Evolutionary conservation across 371 early-diverging fungal species (phyloP), one percentile per base, ranked within the genome.

Genomic region (Apophysomyces sp.): DNA sequence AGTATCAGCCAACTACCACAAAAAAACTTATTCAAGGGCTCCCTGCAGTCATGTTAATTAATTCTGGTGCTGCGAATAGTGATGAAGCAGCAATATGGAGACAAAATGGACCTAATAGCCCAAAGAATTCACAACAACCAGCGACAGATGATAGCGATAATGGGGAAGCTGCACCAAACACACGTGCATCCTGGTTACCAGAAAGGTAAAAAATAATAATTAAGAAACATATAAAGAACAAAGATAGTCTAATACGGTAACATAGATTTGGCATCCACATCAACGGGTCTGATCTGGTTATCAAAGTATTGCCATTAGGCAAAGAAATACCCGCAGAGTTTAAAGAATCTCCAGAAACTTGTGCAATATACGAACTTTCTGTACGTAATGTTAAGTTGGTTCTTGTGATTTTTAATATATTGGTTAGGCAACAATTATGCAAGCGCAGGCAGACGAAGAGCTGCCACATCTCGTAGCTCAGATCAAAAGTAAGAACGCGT

Each of bases 401-500:
- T n/a, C 1, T 18, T 11, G 34, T 34, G 8, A 2, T 16, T 7
- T 4, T 11, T 32, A 52, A 27, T 11, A 32, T 18, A 52, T 27
- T 29, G 18, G 15, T 24, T 65, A 87, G 86, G 79, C 90, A 2
- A 80, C 84, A 36, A 84, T 94, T 37, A 69, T 86, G 11, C 92
- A 92, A 68, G 74, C 88, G 4, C 77, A 84, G 59, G 72, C 79
- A 8, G 82, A 85, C 18, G 83, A 84, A 54, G 82, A 88, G 51
- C 70, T 84, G n/a, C 81, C 88, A 5, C 92, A 92, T 69, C 74
- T 94, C 8, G 91, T 92, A 1, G 77, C 92, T 3, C 90, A 90
- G 63, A 74, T 93, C 37, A 80, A 82, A 69, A 80, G 91, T 89
- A 77, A 44, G 36, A 12, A 39, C 16, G 8, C 8, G 0, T 29